Evolutionary conservation across 2,329 filamentous ascomycete species (phyloP).

Genomic region (Mycosphaerella sp.): DNA sequence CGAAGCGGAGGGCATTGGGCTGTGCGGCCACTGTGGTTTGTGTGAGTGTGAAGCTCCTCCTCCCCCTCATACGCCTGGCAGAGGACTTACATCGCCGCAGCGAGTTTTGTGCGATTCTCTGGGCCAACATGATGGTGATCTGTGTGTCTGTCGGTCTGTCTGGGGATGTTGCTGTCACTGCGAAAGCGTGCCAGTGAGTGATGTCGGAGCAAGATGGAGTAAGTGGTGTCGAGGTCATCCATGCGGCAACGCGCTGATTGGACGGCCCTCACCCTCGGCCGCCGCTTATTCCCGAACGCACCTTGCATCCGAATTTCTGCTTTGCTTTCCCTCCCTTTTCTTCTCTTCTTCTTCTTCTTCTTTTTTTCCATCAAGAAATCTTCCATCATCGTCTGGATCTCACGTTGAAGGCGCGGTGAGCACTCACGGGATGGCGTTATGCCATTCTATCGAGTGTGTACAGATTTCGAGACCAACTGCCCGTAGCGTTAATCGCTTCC

Average conservation of each 20-base stretch:
- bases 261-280: too few species aligned
- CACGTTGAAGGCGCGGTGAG: conserved; percentile 30
- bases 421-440: conserved; percentile 29
- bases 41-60: not conserved
- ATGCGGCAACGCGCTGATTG: too few species aligned
- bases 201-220: not conserved
- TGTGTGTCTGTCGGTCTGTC: conserved; percentile 1
- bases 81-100: conserved; percentile 30
- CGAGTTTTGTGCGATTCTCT: conserved; percentile 40
- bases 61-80: not conserved
- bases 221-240: not conserved
- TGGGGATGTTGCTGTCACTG: not conserved
- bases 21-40: conserved; percentile 37
- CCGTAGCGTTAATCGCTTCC: conserved; percentile 43
- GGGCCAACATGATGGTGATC: conserved; percentile 38
- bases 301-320: not conserved
- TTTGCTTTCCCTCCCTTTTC: not conserved
- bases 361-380: conserved; percentile 25
- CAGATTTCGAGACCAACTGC: conserved; percentile 46
- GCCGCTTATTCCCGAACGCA: not conserved
- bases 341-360: conserved; percentile 13
- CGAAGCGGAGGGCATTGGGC: conserved; percentile 42
- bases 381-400: conserved; percentile 30
- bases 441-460: conserved; percentile 20
- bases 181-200: not conserved